Conservation (phyloP, 2,329 filamentous ascomycete species). For the Rhynchosporium secalis region DNA sequence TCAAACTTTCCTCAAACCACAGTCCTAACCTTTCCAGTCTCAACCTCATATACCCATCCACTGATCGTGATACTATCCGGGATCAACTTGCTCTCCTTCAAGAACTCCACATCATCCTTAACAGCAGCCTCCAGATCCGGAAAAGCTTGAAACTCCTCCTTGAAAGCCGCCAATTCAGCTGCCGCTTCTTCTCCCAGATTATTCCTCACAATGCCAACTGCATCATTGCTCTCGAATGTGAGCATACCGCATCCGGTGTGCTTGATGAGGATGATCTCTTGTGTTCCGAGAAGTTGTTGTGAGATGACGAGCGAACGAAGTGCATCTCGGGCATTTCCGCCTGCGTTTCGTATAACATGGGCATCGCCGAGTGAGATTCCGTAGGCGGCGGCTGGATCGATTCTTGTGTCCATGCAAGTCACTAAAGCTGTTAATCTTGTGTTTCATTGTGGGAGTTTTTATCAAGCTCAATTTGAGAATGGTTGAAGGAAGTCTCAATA, state of each 20-base stretch:
- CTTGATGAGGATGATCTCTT: constrained; percentile 60
- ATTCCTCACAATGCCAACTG: constrained; percentile 54
- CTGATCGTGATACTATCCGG: constrained; percentile 60
- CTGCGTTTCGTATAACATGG: constrained; percentile 76
- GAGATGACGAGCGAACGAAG: constrained; percentile 76
- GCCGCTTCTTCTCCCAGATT: constrained; percentile 52
- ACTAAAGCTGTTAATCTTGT: constrained; percentile 44
- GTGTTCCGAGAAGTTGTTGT: constrained; percentile 74
- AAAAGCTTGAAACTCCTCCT: constrained; percentile 47
- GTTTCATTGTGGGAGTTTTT: not conserved
- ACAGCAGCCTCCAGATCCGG: constrained; percentile 63
- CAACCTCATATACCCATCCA: constrained; percentile 78
- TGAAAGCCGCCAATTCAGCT: constrained; percentile 41
- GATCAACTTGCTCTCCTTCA: constrained; percentile 61
- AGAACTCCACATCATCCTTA: constrained; percentile 61
- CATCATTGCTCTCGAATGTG: constrained; percentile 62
- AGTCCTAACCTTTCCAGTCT: constrained; percentile 62
- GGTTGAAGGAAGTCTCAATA: not conserved
- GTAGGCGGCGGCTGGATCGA: constrained; percentile 67
- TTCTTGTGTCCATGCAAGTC: constrained; percentile 81
- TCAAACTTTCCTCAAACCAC: constrained; percentile 42
- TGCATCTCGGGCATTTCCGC: constrained; percentile 65
- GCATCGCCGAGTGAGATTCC: constrained; percentile 73
- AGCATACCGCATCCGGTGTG: constrained; percentile 71
- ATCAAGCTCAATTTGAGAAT: not conserved